Percentiles rank a stretch among this genome's conserved stretches.
These are phyloP conservation scores for Euphorbia pulcherrima DNA, from an alignment of 345 rosid species.

Conservation along the genomic window DNA sequence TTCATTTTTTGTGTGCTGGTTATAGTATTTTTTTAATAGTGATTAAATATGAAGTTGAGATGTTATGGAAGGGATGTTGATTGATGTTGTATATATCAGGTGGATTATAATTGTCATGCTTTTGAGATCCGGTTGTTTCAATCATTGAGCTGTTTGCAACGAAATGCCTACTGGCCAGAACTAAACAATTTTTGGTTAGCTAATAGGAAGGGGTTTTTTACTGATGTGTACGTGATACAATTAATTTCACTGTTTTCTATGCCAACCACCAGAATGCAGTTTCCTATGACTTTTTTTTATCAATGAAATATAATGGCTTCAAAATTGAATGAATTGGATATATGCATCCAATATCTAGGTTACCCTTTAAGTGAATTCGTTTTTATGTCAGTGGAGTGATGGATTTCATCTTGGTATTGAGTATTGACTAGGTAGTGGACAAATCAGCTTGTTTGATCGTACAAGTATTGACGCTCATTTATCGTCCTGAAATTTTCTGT, in stretches of 20 bases:
- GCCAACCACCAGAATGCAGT: neutral
- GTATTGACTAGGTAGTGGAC: conserved; percentile 6
- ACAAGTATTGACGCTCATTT: neutral
- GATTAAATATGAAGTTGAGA: neutral
- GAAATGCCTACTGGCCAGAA: neutral
- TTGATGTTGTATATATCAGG: neutral
- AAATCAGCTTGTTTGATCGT: neutral
- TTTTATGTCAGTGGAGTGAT: neutral
- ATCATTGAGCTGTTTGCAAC: neutral
- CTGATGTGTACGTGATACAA: neutral
- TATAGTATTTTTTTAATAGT: neutral
- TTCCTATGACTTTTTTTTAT: neutral
- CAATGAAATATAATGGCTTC: neutral
- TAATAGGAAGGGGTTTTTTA: neutral
- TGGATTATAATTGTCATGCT: neutral
- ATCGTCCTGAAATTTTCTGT: neutral
- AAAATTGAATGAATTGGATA: neutral
- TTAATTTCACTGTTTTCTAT: neutral
- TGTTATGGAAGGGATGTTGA: neutral
- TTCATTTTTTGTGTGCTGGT: neutral
- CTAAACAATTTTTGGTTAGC: neutral
- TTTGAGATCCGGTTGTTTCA: neutral
- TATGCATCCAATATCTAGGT: neutral
- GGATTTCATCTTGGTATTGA: neutral
- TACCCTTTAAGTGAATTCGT: neutral